Percentiles rank a stretch among this genome's conserved stretches.
Conservation (phyloP, 768 basidiomycete genomes). For the Auricularia cornea region DNA sequence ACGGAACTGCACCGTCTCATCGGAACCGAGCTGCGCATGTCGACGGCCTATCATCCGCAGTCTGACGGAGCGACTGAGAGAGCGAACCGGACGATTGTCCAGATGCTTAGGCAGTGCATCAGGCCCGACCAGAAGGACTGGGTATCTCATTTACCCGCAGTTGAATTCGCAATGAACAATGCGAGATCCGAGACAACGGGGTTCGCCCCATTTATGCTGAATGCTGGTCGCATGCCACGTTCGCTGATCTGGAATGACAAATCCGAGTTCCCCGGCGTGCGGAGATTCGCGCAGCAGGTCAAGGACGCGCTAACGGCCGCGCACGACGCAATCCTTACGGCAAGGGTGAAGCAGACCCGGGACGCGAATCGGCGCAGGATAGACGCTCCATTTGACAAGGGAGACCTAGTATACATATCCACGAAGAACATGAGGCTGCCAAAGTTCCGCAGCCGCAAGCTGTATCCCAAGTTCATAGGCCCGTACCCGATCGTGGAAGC, state of each 20-base stretch:
- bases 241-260: neutral
- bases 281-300: constrained; percentile 17
- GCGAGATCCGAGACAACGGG: constrained; percentile 11
- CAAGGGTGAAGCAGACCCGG: constrained; percentile 25
- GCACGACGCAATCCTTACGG: constrained; percentile 23
- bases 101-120: constrained; percentile 17
- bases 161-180: constrained; percentile 16
- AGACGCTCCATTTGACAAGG: constrained; percentile 11
- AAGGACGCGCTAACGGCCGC: constrained; percentile 23
- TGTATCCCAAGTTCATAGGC: constrained; percentile 21
- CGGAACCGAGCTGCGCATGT: constrained; percentile 23
- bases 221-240: constrained; percentile 17
- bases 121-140: constrained; percentile 22
- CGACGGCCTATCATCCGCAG: constrained; percentile 28
- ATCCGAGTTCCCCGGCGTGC: constrained; percentile 22
- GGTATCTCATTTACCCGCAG: constrained; percentile 18
- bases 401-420: constrained; percentile 22
- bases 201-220: constrained; percentile 14
- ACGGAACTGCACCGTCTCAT: constrained; percentile 15
- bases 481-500: constrained; percentile 14
- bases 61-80: constrained; percentile 29
- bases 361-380: constrained; percentile 18
- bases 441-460: constrained; percentile 19
- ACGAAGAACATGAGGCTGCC: constrained; percentile 21
- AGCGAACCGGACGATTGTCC: constrained; percentile 26